These are phyloP conservation scores for Fagus sylvatica DNA, from an alignment of 306 rosid species.

Conservation along the genomic window DNA sequence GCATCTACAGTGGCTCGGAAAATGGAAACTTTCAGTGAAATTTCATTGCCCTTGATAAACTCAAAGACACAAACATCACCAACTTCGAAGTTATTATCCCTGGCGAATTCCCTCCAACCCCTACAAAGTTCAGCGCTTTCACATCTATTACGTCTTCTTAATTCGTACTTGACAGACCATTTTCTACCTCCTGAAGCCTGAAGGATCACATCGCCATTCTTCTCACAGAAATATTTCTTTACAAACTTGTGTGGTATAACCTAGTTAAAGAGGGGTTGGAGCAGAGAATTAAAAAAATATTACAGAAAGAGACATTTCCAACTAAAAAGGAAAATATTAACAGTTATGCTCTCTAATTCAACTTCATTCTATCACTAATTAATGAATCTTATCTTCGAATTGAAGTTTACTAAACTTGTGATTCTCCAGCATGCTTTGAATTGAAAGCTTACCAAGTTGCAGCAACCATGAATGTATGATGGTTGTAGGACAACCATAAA, in stretches of 20 bases:
- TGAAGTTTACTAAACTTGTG: not conserved
- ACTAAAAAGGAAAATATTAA: no score
- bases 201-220: not conserved
- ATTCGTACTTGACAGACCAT: conserved; percentile 14
- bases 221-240: not conserved
- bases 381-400: no score
- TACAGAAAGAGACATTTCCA: no score
- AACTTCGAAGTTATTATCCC: conserved; percentile 19
- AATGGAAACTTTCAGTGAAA: conserved; percentile 18
- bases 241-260: not conserved
- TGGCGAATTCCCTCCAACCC: conserved; percentile 45
- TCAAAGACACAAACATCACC: conserved; percentile 34
- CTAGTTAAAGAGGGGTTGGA: no score
- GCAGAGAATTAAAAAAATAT: no score
- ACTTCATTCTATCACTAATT: no score
- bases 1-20: not conserved
- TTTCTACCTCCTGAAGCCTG: not conserved
- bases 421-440: not conserved
- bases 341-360: no score
- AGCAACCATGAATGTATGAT: not conserved
- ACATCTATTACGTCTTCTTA: not conserved
- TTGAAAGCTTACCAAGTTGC: conserved; percentile 14
- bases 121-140: not conserved
- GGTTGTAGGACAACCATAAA: conserved; percentile 13
- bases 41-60: not conserved